Base-by-base conservation (phyloP, 2,329 filamentous ascomycete genomes). In the Fusarium aywerte region DNA sequence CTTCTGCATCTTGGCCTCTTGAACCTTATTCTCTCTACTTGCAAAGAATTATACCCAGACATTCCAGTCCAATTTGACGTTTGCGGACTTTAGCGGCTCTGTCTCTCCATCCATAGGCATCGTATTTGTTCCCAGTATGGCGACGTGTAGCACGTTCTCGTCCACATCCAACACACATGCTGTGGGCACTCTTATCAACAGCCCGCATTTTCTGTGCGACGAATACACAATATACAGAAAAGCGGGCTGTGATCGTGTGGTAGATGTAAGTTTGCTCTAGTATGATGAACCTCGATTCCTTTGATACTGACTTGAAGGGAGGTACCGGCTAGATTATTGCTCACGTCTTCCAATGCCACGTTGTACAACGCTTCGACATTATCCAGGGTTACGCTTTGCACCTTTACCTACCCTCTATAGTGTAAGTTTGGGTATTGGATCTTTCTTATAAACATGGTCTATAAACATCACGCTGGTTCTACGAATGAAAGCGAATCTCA, bases 251-350 rank as follows among this genome's bases (percentile, higher is more conserved):
- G 52, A 61, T 65, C 50, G 65, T 52, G 58, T 60, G 48, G 67
- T 63, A 66, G 44, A 68, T 36, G 56, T 62, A 57, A 42, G 59
- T 52, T 55, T 71, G 57, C 2, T 42, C 44, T 8, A 4, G 56
- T 49, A 3, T 56, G 65, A 63, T 69, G 67, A 18, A 65, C 63
- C 12, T 69, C 66, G 57, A 71, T 56, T 15, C 67, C 57, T 52
- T 73, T 73, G 56, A 71, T 62, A 29, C 56, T 61, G 23, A 69
- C 45, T 7, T 50, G 58, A 16, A 66, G 56, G 12, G 58, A 48
- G 11, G 67, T 56, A 4, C 52, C 42, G 4, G 49, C 40, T 11
- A 67, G 5, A 58, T 33, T 7, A 58, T 49, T 67, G 11, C 61
- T 66, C n/a, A 67, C 58, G 11, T 68, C 62, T 18, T 71, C 53